phyloP scores from a whole-genome alignment of 2,329 filamentous ascomycete species.

The Zymoseptoria pseudotritici region DNA sequence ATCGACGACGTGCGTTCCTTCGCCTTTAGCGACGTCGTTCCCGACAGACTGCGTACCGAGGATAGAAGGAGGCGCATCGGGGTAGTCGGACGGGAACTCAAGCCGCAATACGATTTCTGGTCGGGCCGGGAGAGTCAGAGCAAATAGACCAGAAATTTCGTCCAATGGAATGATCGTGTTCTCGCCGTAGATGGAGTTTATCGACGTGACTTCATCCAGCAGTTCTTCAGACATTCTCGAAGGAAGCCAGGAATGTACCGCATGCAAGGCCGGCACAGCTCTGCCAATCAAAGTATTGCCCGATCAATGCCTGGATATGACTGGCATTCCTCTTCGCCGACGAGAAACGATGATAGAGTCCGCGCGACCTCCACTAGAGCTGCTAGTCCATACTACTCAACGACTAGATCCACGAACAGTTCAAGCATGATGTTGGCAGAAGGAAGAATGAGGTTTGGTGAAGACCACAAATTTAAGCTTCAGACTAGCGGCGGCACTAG shows the following conservation, averaged over 20 bases:
- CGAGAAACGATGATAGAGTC: not conserved
- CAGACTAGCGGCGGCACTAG: not conserved
- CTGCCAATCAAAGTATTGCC: not conserved
- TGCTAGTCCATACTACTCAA: not conserved
- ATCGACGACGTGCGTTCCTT: constrained; percentile 63
- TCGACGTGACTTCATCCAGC: constrained; percentile 66
- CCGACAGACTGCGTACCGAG: constrained; percentile 74
- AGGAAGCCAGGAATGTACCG: not conserved
- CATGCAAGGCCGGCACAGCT: not conserved
- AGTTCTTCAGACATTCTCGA: constrained; percentile 40
- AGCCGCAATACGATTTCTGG: constrained; percentile 49
- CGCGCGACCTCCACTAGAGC: not conserved
- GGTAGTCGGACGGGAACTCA: constrained; percentile 67
- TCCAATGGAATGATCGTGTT: constrained; percentile 44
- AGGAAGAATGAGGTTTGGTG: not conserved
- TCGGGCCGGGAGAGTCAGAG: constrained; percentile 61
- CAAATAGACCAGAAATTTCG: constrained; percentile 36
- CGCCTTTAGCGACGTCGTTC: constrained; percentile 56
- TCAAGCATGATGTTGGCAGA: not conserved
- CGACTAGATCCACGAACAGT: not conserved
- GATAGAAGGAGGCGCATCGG: constrained; percentile 63
- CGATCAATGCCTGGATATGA: not conserved
- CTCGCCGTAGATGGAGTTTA: constrained; percentile 76
- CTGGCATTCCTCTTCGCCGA: no score
- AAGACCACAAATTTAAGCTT: not conserved